A percentile compares a stretch with the other conserved stretches of the same genome.
phyloP scores from a whole-genome alignment of 176 grass and related monocot species.

The Oryza coarctata region DNA sequence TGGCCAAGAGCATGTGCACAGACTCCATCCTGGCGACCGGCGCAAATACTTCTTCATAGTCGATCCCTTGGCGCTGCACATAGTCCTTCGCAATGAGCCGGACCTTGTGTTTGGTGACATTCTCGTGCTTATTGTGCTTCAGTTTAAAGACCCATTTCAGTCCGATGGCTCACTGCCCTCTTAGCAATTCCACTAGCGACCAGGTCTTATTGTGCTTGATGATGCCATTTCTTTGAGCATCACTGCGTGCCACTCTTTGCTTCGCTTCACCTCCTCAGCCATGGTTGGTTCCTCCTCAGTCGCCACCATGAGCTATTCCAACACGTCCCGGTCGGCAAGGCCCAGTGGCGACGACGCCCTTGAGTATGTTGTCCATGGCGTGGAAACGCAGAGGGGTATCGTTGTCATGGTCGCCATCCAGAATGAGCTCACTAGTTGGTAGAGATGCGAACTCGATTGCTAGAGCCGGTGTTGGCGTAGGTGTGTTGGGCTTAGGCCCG shows the following conservation, averaged over 20 bases:
- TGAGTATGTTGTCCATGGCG: not conserved
- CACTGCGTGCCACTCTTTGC: too few relatives aligned
- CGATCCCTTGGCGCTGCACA: not conserved
- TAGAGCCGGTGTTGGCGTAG: fast-evolving
- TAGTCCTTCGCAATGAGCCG: not conserved
- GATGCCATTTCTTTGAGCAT: too few relatives aligned
- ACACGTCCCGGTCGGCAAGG: not conserved
- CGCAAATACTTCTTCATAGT: too few relatives aligned
- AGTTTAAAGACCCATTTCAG: not conserved
- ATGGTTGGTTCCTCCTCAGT: not conserved
- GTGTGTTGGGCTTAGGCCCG: not conserved
- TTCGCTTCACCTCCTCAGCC: not conserved
- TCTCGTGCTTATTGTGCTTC: not conserved
- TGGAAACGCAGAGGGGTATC: not conserved
- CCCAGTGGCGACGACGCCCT: not conserved
- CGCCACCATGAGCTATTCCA: not conserved
- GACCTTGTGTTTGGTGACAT: not conserved
- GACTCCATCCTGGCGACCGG: not conserved
- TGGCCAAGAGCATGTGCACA: not conserved
- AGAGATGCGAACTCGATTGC: not conserved
- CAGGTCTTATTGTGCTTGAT: not conserved
- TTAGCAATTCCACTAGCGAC: not conserved
- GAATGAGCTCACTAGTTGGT: fast-evolving
- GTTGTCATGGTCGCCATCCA: not conserved
- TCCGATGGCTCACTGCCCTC: not conserved